These are phyloP conservation scores for Mucor saturninus DNA, from an alignment of 371 early-diverging fungal species.

Conservation along the genomic window DNA sequence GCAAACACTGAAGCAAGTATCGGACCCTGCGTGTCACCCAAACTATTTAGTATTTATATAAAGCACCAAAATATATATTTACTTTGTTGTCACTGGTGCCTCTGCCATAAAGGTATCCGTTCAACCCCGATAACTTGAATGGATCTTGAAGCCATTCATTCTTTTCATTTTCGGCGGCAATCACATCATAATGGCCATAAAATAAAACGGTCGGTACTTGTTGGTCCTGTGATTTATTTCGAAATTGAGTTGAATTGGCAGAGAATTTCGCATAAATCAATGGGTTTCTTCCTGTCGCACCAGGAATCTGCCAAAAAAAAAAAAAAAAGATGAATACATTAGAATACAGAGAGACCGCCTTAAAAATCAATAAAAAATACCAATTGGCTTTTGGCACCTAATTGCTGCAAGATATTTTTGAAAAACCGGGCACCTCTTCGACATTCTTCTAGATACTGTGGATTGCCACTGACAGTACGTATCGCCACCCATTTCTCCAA, in stretches of 20 bases:
- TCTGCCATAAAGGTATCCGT: constrained; percentile 82
- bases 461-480: constrained; percentile 72
- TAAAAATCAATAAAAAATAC: constrained; percentile 16
- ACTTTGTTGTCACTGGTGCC: constrained; percentile 85
- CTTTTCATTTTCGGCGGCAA: constrained; percentile 65
- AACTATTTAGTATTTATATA: too few relatives aligned
- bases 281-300: constrained; percentile 71
- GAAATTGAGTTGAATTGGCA: constrained; percentile 27
- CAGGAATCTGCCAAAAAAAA: constrained; percentile 51
- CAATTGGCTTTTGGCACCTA: constrained; percentile 76
- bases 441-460: constrained; percentile 45
- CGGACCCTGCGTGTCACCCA: constrained; percentile 57
- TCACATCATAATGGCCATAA: constrained; percentile 90
- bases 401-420: constrained; percentile 72
- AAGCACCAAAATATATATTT: neutral
- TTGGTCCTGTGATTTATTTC: neutral
- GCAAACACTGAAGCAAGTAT: constrained; percentile 81
- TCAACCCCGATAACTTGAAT: constrained; percentile 56
- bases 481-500: constrained; percentile 76
- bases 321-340: neutral
- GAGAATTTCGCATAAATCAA: constrained; percentile 77
- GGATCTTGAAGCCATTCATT: constrained; percentile 60
- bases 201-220: constrained; percentile 65
- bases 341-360: neutral
- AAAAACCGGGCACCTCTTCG: constrained; percentile 23